Percentiles rank a stretch among this genome's conserved stretches.
These are phyloP conservation scores for Verbena officinalis DNA, from an alignment of 257 asterid genomes.

Conservation along the genomic window DNA sequence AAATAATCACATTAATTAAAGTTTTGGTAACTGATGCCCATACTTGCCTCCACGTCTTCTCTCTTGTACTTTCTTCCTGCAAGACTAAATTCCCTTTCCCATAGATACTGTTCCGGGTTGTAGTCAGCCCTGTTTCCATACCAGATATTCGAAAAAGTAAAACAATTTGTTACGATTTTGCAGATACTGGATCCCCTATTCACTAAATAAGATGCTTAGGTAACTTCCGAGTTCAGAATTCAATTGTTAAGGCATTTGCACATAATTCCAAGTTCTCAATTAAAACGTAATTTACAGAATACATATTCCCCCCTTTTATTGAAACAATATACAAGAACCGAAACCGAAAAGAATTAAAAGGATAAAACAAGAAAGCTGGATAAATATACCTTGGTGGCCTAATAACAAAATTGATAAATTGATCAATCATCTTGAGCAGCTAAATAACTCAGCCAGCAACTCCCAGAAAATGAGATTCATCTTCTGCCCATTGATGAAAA, in stretches of 20 bases:
- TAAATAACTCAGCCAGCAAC: slow-evolving; percentile 35
- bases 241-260: slow-evolving; percentile 4
- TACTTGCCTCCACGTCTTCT: slow-evolving; percentile 99
- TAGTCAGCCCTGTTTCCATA: slow-evolving; percentile 81
- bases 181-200: too few species aligned
- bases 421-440: slow-evolving; percentile 79
- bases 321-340: neutral
- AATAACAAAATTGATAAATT: slow-evolving; percentile 91
- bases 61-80: slow-evolving; percentile 82
- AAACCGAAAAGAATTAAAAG: neutral
- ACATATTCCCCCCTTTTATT: neutral
- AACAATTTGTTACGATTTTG: neutral
- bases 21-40: slow-evolving; percentile 58
- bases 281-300: slow-evolving; percentile 14
- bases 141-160: slow-evolving; percentile 19
- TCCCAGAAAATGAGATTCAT: slow-evolving; percentile 28
- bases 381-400: slow-evolving; percentile 88
- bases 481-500: slow-evolving; percentile 33
- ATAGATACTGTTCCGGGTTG: slow-evolving; percentile 83
- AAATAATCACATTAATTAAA: slow-evolving; percentile 24
- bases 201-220: too few species aligned
- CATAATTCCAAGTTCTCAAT: too few species aligned
- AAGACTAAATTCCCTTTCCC: slow-evolving; percentile 90
- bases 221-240: too few species aligned
- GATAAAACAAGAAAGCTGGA: neutral